Evolutionary conservation across 805 yeast genomes (phyloP).

Genomic region (Metschnikowia picachoensis): DNA sequence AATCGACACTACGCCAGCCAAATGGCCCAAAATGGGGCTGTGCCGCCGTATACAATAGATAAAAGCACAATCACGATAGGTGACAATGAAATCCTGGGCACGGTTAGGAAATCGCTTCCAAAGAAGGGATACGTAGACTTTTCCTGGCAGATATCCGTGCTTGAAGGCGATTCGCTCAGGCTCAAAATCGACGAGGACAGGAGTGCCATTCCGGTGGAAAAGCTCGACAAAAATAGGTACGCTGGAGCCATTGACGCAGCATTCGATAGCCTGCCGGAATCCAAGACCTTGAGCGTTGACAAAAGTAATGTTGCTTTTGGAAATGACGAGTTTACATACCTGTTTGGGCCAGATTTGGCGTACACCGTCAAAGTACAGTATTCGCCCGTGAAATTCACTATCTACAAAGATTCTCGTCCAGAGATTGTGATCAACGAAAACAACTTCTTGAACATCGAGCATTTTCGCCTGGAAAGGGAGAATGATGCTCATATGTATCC

Average conservation of each 20-base stretch:
- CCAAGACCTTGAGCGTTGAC: not conserved
- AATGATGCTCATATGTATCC: slow-evolving; percentile 25
- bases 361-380: slow-evolving; percentile 42
- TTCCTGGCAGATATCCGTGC: slow-evolving; percentile 55
- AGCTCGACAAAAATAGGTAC: slow-evolving; percentile 56
- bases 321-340: slow-evolving; percentile 14
- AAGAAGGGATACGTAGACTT: slow-evolving; percentile 29
- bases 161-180: slow-evolving; percentile 57
- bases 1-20: slow-evolving; percentile 61
- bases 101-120: slow-evolving; percentile 41
- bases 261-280: slow-evolving; percentile 5
- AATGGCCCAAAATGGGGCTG: slow-evolving; percentile 7
- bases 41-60: slow-evolving; percentile 24
- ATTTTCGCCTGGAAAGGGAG: slow-evolving; percentile 48
- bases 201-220: slow-evolving; percentile 18
- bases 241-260: slow-evolving; percentile 25
- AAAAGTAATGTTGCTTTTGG: slow-evolving; percentile 6
- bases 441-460: slow-evolving; percentile 77
- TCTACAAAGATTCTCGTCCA: slow-evolving; percentile 42
- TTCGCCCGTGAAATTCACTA: slow-evolving; percentile 47
- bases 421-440: slow-evolving; percentile 66
- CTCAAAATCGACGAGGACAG: slow-evolving; percentile 63
- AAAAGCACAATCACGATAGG: slow-evolving; percentile 13
- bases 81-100: slow-evolving; percentile 40
- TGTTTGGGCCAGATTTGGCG: slow-evolving; percentile 38